Percentiles rank a stretch among this genome's conserved stretches.
Evolutionary conservation across 257 asterid species (phyloP).

Genomic region (Paulownia fortunei): DNA sequence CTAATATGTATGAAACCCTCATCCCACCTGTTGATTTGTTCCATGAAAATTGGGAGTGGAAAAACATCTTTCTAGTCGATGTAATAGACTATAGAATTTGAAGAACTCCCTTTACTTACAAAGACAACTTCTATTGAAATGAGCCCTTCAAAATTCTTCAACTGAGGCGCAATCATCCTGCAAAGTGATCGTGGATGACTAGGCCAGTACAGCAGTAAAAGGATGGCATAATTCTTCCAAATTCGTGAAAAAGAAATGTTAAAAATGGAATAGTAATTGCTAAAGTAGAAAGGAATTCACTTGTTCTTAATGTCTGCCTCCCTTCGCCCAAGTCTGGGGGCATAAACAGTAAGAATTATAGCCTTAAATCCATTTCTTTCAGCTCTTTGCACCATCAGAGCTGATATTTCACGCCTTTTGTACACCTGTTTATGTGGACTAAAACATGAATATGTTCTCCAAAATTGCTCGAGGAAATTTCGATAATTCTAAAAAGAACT

Average conservation of each 20-base stretch:
- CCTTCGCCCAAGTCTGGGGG: constrained; percentile 66
- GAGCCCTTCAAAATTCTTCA: constrained; percentile 63
- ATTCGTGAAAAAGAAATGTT: background rate
- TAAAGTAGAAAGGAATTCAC: constrained; percentile 27
- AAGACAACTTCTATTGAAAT: constrained; percentile 45
- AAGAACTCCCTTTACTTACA: constrained; percentile 38
- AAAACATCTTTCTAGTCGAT: background rate
- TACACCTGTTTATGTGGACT: constrained; percentile 42
- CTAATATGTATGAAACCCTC: background rate
- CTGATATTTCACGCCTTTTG: constrained; percentile 59
- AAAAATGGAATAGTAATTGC: background rate
- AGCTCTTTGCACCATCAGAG: constrained; percentile 65
- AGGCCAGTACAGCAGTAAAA: background rate
- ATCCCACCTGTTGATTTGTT: background rate
- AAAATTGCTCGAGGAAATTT: too few relatives aligned
- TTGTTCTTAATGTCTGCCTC: constrained; percentile 69
- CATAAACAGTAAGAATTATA: constrained; percentile 62
- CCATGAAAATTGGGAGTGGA: background rate
- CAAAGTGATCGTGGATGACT: background rate
- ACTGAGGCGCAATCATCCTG: constrained; percentile 64
- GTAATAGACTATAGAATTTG: background rate
- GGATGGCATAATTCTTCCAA: background rate
- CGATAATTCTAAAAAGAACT: background rate
- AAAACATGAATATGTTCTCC: background rate
- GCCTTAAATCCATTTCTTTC: constrained; percentile 73